Evolutionary conservation across 345 rosid genomes (phyloP).

Genomic region (Lumnitzera racemosa): DNA sequence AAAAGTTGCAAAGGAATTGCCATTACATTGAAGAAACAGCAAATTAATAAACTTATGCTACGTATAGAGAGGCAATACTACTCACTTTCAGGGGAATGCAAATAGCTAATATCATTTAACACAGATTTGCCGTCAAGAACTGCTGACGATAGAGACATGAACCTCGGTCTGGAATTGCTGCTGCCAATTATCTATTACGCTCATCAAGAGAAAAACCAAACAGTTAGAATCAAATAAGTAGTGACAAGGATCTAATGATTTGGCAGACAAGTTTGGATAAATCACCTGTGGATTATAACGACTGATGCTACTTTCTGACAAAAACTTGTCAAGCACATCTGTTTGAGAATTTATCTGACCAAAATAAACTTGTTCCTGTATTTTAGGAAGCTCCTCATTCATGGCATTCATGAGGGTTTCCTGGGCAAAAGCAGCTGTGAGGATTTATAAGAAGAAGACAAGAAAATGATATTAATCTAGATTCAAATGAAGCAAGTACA

Average conservation of each 20-base stretch:
- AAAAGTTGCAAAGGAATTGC: conserved; percentile 8
- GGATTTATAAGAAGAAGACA: conserved; percentile 8
- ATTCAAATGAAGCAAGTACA: neutral
- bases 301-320: conserved; percentile 75
- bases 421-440: conserved; percentile 28
- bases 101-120: conserved; percentile 58
- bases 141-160: conserved; percentile 58
- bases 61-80: conserved; percentile 10
- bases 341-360: conserved; percentile 83
- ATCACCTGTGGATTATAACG: conserved; percentile 94
- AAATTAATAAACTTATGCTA: neutral
- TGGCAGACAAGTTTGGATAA: conserved; percentile 4
- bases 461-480: neutral
- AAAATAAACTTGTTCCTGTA: conserved; percentile 94
- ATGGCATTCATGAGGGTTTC: conserved; percentile 86
- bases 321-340: conserved; percentile 77
- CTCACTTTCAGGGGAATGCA: conserved; percentile 90
- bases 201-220: neutral
- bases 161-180: conserved; percentile 60
- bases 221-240: neutral
- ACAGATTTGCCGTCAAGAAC: conserved; percentile 50
- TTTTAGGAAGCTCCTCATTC: conserved; percentile 90
- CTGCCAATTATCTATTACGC: conserved; percentile 54
- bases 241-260: conserved; percentile 3
- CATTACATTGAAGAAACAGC: neutral